Evolutionary conservation across 2,329 filamentous ascomycete species (phyloP).

Genomic region (Trichoderma sp.): DNA sequence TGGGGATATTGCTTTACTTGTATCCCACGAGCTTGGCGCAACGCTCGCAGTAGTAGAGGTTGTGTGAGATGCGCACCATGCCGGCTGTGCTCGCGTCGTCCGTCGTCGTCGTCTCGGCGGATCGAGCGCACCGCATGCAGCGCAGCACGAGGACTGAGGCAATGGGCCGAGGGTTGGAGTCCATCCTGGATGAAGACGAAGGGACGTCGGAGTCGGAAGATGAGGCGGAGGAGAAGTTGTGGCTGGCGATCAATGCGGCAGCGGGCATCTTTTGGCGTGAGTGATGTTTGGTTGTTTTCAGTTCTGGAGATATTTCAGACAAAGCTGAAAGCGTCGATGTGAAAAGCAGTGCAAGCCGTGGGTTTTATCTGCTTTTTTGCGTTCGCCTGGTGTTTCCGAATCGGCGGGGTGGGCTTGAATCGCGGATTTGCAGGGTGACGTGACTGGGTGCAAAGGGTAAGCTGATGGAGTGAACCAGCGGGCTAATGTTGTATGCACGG

Average conservation of each 20-base stretch:
- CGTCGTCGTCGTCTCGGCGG: conserved; percentile 59
- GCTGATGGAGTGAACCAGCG: not conserved
- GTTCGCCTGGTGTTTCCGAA: not conserved
- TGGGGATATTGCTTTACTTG: conserved; percentile 40
- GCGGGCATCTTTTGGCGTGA: conserved; percentile 11
- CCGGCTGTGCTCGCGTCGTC: conserved; percentile 58
- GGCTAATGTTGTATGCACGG: not conserved
- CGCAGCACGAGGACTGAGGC: conserved; percentile 59
- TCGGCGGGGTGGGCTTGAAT: conserved; percentile 15
- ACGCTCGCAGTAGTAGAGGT: conserved; percentile 64
- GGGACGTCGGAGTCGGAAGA: conserved; percentile 46
- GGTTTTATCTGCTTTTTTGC: conserved; percentile 1
- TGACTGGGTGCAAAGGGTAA: not conserved
- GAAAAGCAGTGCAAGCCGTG: not conserved
- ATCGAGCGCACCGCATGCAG: conserved; percentile 60
- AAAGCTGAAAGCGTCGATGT: not conserved
- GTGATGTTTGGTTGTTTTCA: not conserved
- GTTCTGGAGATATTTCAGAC: not conserved
- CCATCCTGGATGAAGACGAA: conserved; percentile 48
- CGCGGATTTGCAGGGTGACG: conserved; percentile 12
- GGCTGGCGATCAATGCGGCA: conserved; percentile 20
- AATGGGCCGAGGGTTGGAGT: conserved; percentile 43
- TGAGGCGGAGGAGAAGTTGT: conserved; percentile 29
- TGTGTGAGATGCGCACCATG: conserved; percentile 64
- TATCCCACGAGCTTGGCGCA: conserved; percentile 65